Conservation (phyloP, 116 monocot genomes). For the Papilionanthe hybrid region DNA sequence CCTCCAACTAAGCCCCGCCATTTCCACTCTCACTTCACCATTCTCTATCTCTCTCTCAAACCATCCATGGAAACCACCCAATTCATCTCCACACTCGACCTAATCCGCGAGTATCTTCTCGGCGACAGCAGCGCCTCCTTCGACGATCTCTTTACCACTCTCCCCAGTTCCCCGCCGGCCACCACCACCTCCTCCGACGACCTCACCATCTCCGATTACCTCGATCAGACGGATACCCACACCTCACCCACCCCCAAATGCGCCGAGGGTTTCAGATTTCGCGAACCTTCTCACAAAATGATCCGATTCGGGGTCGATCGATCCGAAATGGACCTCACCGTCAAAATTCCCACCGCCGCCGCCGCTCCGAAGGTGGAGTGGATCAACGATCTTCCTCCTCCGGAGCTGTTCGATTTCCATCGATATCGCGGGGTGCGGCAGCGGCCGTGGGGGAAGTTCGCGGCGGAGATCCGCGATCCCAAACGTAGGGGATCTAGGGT, state of each 20-base stretch:
- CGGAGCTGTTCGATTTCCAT: conserved; percentile 8
- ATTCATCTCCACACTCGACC: conserved; percentile 15
- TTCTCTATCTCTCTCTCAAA: neutral
- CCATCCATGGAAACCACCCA: neutral
- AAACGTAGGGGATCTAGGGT: conserved; percentile 35
- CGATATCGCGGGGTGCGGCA: conserved; percentile 45
- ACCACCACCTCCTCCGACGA: neutral
- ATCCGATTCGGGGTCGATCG: conserved; percentile 1
- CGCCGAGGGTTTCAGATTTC: conserved; percentile 1
- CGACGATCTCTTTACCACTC: neutral
- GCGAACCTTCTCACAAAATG: neutral
- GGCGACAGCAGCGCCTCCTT: neutral
- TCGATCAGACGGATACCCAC: neutral
- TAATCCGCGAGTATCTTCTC: conserved; percentile 28
- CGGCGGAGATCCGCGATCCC: conserved; percentile 59
- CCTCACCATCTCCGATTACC: conserved; percentile 7
- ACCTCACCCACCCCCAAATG: neutral
- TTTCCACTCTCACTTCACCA: neutral
- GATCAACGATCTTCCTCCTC: neutral
- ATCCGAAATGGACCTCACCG: neutral
- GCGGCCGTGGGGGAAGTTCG: conserved; percentile 56
- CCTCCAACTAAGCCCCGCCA: neutral
- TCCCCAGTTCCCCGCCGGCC: neutral
- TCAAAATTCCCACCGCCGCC: neutral
- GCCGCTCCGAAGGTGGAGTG: neutral